Evolutionary conservation across 176 grass and related monocot genomes (phyloP).

Genomic region (Eleusine indica): DNA sequence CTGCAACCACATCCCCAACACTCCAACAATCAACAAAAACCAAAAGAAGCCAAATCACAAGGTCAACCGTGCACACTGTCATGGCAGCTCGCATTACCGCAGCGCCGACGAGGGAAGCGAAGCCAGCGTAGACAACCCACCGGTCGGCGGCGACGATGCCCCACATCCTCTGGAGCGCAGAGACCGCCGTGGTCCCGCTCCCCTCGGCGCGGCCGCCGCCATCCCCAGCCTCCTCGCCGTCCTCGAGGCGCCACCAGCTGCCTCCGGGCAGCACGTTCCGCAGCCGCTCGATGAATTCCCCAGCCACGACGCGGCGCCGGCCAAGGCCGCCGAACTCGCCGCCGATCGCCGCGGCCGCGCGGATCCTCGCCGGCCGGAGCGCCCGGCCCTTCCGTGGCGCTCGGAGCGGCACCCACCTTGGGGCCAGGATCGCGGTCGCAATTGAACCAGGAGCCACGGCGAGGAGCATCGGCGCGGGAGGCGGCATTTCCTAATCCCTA

Average conservation of each 20-base stretch:
- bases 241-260: constrained; percentile 88
- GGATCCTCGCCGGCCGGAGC: constrained; percentile 25
- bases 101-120: constrained; percentile 69
- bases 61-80: not conserved
- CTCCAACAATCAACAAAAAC: constrained; percentile 34
- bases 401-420: not conserved
- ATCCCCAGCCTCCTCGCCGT: constrained; percentile 43
- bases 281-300: constrained; percentile 57
- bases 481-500: constrained; percentile 14
- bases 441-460: constrained; percentile 3
- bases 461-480: constrained; percentile 31
- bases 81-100: constrained; percentile 57
- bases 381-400: not conserved
- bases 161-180: constrained; percentile 84
- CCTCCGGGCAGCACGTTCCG: constrained; percentile 76
- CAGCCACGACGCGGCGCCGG: constrained; percentile 42
- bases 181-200: constrained; percentile 61
- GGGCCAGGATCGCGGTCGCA: not conserved
- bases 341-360: constrained; percentile 37
- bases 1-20: constrained; percentile 49
- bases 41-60: constrained; percentile 13
- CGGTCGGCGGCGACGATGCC: constrained; percentile 66
- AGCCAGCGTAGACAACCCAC: constrained; percentile 74
- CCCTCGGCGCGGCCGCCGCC: constrained; percentile 47
- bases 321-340: constrained; percentile 39